Conservation (phyloP, 176 grass and related monocot genomes). For the maize (Zea mays) region DNA sequence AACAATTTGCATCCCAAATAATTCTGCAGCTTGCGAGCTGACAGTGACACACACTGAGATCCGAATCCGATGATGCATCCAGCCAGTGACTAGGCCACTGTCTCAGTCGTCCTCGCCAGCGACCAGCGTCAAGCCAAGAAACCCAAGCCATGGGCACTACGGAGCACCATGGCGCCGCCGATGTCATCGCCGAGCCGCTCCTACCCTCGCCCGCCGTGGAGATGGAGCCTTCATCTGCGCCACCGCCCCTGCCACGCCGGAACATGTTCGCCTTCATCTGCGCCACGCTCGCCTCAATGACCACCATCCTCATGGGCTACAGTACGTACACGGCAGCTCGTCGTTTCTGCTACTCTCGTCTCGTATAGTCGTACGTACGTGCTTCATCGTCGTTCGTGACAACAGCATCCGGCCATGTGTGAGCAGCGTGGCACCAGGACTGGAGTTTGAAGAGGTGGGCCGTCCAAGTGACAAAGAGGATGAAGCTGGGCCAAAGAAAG, state of each 20-base stretch:
- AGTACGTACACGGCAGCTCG: not conserved
- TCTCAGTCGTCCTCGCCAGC: not conserved
- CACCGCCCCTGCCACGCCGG: no score
- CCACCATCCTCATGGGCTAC: slow-evolving; percentile 50
- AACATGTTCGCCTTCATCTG: not conserved
- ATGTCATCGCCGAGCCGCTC: not conserved
- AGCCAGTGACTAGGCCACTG: not conserved
- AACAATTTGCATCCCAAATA: not conserved
- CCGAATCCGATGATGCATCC: not conserved
- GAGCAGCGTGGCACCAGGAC: no score
- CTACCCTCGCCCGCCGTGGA: not conserved
- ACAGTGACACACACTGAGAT: not conserved
- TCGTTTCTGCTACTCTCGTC: not conserved
- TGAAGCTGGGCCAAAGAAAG: no score
- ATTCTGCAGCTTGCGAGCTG: not conserved
- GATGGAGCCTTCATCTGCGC: no score
- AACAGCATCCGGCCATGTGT: no score
- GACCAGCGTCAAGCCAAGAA: not conserved
- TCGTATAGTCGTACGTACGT: no score
- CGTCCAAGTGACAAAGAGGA: no score
- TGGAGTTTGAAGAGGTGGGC: no score
- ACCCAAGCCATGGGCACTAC: not conserved
- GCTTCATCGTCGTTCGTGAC: no score
- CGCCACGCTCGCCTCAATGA: slow-evolving; percentile 44
- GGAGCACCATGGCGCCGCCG: not conserved